Evolutionary conservation across 2,329 filamentous ascomycete species (phyloP), one percentile per base, ranked within the genome.

Genomic region (Dothistroma septosporum): DNA sequence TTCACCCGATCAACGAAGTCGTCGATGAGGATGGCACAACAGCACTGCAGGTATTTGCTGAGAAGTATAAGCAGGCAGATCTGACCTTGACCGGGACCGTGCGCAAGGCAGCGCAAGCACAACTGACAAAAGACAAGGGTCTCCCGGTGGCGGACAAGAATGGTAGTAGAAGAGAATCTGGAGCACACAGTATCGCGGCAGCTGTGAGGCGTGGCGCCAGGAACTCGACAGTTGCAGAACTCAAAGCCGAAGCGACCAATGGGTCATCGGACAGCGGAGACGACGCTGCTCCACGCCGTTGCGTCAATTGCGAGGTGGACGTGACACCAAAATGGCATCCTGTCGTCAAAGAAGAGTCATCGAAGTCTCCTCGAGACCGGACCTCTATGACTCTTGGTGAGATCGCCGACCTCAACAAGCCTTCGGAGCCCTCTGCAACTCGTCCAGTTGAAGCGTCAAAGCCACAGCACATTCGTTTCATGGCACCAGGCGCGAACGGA

Each of bases 1-100:
- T 95, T 8, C 90, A 97, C 75, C 84, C 82, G 11, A 91, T 97
- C 80, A 84, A 90, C 64, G 92, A 97, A 66, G 74, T 84, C 22
- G 86, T 89, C 11, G 86, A 88, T 58, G 86, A 88, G 21, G 80
- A 81, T n/a, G 86, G 86, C n/a, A 76, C 86, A 57, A 95, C 87
- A 68, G 91, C 90, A 10, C 78, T 99, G 54, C 92, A 97, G 74
- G 81, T 96, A 28, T 99, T 90, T 73, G 90, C 89, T 49, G 88
- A 88, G 67, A 92, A 88, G 60, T 97, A 91, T 80, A 99, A 99
- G 76, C 93, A 97, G 76, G 93, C 94, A 9, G 94, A 99, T 73
- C 83, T 93, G 46, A 86, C 90, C 2, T 79, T 97, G 68, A 97
- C 92, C 2, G 94, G 94, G 31, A 97, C 93, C 19, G 91, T 94